Conservation (phyloP, 2,329 filamentous ascomycete species). For the Xylariales sp. region DNA sequence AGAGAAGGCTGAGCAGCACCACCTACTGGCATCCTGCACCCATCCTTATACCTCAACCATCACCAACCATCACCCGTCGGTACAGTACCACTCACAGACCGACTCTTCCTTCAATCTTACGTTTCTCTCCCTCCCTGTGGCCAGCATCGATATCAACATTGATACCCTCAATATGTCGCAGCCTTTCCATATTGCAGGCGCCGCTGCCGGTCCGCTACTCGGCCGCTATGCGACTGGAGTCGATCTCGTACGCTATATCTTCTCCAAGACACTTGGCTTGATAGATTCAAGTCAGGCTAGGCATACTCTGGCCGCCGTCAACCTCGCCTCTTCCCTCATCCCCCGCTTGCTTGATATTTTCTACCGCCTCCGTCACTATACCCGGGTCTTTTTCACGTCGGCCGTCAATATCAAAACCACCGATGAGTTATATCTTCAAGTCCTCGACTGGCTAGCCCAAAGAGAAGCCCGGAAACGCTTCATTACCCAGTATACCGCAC, state of each 20-base stretch:
- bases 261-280: neutral
- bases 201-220: slow-evolving; percentile 19
- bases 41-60: neutral
- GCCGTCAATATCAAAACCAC: slow-evolving; percentile 21
- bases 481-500: slow-evolving; percentile 27
- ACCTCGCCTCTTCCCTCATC: slow-evolving; percentile 7
- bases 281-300: neutral
- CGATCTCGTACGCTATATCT: slow-evolving; percentile 15
- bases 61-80: neutral
- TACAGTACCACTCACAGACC: neutral
- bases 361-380: slow-evolving; percentile 17
- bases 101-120: neutral
- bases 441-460: slow-evolving; percentile 40
- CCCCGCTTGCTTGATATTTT: slow-evolving; percentile 13
- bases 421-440: slow-evolving; percentile 30
- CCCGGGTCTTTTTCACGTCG: slow-evolving; percentile 26
- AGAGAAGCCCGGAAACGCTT: slow-evolving; percentile 19
- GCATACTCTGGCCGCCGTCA: slow-evolving; percentile 4
- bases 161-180: slow-evolving; percentile 16
- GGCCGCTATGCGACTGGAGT: neutral
- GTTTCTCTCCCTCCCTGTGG: too few species aligned
- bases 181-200: slow-evolving; percentile 27
- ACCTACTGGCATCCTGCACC: neutral
- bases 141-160: too few species aligned
- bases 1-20: too few species aligned